Percentiles rank a stretch among this genome's conserved stretches.
Conservation (phyloP, 1,284 basidiomycete species). For the Rhodotorula sp. region DNA sequence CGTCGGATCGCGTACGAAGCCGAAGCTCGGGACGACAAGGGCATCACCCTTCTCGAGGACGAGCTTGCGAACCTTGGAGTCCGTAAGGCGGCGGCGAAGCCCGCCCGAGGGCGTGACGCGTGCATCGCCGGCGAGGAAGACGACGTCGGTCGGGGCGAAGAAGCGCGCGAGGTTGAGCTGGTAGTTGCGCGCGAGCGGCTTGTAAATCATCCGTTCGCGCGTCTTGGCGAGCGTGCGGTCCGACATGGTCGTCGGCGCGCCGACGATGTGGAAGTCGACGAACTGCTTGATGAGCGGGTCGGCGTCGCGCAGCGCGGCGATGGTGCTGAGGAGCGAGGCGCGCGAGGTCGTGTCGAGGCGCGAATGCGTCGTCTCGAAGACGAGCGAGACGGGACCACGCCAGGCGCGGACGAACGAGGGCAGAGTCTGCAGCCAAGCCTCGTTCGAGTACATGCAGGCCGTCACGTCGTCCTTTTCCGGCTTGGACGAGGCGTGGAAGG, state of each 20-base stretch:
- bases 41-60: conserved; percentile 45
- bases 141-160: conserved; percentile 47
- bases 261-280: conserved; percentile 48
- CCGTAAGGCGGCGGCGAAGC: conserved; percentile 33
- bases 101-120: conserved; percentile 42
- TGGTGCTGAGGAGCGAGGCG: conserved; percentile 23
- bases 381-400: conserved; percentile 47
- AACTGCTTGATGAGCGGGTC: conserved; percentile 39
- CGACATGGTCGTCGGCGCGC: conserved; percentile 30
- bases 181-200: conserved; percentile 46
- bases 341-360: conserved; percentile 29
- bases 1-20: conserved; percentile 36
- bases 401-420: conserved; percentile 45
- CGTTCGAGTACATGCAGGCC: conserved; percentile 49
- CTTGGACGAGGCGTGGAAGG: conserved; percentile 38
- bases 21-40: conserved; percentile 47
- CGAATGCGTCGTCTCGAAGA: conserved; percentile 44
- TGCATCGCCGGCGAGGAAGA: conserved; percentile 47
- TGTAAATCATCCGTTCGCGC: conserved; percentile 45
- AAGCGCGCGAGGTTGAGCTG: conserved; percentile 49
- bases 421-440: conserved; percentile 46
- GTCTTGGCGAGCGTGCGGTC: conserved; percentile 39
- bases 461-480: conserved; percentile 39
- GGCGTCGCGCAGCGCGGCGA: conserved; percentile 38
- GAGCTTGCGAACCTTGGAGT: conserved; percentile 34